A percentile compares a stretch with the other conserved stretches of the same genome.
Conservation (phyloP, 2,329 filamentous ascomycete species). For the Clarireedia sp. region DNA sequence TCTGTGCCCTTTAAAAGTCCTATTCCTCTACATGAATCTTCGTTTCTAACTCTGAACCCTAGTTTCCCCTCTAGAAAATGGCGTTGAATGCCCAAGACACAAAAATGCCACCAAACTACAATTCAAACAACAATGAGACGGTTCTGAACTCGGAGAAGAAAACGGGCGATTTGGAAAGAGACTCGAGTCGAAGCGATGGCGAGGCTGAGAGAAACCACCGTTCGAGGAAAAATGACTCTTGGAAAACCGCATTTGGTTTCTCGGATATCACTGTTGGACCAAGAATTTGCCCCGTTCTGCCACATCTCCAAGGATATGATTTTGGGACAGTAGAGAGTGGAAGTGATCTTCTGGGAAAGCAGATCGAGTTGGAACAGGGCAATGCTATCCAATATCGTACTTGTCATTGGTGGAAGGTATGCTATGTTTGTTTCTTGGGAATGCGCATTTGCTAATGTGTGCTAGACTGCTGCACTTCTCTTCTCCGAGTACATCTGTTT, state of each 20-base stretch:
- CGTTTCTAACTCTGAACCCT: neutral
- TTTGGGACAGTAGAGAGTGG: slow-evolving; percentile 15
- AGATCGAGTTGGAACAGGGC: slow-evolving; percentile 68
- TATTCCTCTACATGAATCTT: neutral
- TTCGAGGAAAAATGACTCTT: neutral
- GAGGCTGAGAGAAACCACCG: neutral
- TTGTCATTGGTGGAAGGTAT: slow-evolving; percentile 78
- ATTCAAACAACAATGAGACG: neutral
- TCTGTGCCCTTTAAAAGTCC: too few species aligned
- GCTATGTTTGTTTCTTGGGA: slow-evolving; percentile 22
- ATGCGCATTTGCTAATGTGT: neutral
- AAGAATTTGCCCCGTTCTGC: slow-evolving; percentile 27
- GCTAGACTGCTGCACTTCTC: slow-evolving; percentile 70
- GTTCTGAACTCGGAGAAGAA: neutral
- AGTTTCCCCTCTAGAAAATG: slow-evolving; percentile 8
- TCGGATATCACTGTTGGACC: slow-evolving; percentile 15
- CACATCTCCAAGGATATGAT: slow-evolving; percentile 24
- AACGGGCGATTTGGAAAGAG: neutral
- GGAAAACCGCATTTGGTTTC: slow-evolving; percentile 4
- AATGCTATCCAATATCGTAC: slow-evolving; percentile 86
- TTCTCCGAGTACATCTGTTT: slow-evolving; percentile 96
- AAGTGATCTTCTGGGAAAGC: slow-evolving; percentile 41
- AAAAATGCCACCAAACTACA: neutral
- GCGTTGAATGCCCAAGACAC: slow-evolving; percentile 1
- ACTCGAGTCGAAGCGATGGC: neutral